Evolutionary conservation across 495 filamentous ascomycete genomes (phyloP).

Genomic region (Aspergillus asperescens): DNA sequence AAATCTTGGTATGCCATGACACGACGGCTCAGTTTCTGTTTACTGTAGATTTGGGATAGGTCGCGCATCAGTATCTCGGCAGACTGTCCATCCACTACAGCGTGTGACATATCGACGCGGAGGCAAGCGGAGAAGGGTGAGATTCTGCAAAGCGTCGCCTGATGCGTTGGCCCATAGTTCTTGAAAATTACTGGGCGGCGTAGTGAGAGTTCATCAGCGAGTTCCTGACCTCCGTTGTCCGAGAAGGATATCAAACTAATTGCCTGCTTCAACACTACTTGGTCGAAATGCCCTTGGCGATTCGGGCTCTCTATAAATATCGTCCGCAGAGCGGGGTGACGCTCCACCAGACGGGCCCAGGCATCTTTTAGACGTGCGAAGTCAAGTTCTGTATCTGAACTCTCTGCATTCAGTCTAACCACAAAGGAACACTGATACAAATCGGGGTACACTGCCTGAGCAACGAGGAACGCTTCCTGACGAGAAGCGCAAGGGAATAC

Average conservation of each 20-base stretch:
- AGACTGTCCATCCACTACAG: slow-evolving; percentile 9
- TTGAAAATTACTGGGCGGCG: slow-evolving; percentile 7
- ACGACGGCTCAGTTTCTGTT: not conserved
- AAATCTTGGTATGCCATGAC: slow-evolving; percentile 6
- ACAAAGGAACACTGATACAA: slow-evolving; percentile 7
- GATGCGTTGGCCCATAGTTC: slow-evolving; percentile 6
- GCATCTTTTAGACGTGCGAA: not conserved
- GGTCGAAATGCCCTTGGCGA: slow-evolving; percentile 3
- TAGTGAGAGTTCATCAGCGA: not conserved
- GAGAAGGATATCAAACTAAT: not conserved
- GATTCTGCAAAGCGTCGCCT: slow-evolving; percentile 1
- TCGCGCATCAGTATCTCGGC: slow-evolving; percentile 8
- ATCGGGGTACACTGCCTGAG: slow-evolving; percentile 7
- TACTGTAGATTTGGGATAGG: slow-evolving; percentile 3
- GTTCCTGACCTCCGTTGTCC: not conserved
- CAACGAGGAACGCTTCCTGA: slow-evolving; percentile 11
- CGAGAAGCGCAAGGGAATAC: slow-evolving; percentile 7
- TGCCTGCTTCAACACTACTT: slow-evolving; percentile 2
- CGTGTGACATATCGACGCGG: slow-evolving; percentile 10
- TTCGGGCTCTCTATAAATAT: slow-evolving; percentile 11
- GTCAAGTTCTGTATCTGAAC: not conserved
- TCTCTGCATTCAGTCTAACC: not conserved
- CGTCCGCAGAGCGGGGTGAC: slow-evolving; percentile 7
- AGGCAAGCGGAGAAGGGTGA: slow-evolving; percentile 1
- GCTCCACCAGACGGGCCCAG: slow-evolving; percentile 4